Base-by-base conservation (phyloP, 257 asterid genomes). In the Agastache rugosa region DNA sequence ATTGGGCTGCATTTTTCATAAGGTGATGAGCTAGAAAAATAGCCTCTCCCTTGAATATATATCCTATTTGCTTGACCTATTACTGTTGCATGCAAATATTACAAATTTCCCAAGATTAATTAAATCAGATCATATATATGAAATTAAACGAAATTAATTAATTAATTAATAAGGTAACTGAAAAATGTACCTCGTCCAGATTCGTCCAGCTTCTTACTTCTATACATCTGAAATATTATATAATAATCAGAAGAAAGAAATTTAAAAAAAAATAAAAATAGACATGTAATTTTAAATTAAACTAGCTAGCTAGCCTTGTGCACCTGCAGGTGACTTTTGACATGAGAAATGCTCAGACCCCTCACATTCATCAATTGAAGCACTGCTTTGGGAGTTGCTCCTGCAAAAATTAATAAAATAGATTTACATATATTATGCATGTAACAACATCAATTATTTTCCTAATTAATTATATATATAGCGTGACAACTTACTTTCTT, bases 311-410 rank as follows among this genome's bases (percentile, higher is more conserved):
- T 9, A 31, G 68, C 50, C 50, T 59, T 37, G 34, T 69, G 27
- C 80, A 93, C 97, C 97, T 94, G 99, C 55, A 94, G 82, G 80
- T 94, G 99, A 79, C 99, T 94, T 81, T 94, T 94, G 68, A 94
- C 97, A 79, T 94, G 99, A 42, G 97, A 91, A 69, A 94, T 93
- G 86, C 91, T 87, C 9, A 93, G 88, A 4, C 98, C 98, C 76
- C 87, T 86, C 37, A 87, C 93, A 61, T 90, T 90, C 98, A 93
- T 93, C 86, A 91, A 35, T 66, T 93, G 97, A 67, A 93, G 98
- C 74, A 93, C 96, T 41, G 91, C 85, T 85, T 93, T 92, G 0
- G 99, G 99, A 47, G 99, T 94, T 23, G 99, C 99, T 84, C 96
- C 99, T 94, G 82, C 17, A 48, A 61, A 41, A 51, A n/a, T n/a